Evolutionary conservation across 208 protist genomes (phyloP), one percentile per base, ranked within the genome.

Genomic region (Wallacemonas collosoma): DNA sequence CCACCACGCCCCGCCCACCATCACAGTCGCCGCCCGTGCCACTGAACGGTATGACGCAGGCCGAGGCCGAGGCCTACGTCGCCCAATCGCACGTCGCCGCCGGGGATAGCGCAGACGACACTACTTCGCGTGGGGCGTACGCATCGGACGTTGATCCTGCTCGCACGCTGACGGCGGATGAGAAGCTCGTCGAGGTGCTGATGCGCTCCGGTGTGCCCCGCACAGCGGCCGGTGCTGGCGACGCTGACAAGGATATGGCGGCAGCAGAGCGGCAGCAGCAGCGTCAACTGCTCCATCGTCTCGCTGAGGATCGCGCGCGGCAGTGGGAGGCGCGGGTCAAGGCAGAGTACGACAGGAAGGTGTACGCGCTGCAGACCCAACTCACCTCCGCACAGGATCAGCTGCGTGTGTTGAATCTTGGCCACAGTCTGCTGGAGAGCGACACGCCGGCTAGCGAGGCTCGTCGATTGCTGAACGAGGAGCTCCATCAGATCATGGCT

Each of bases 131-230:
- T 45, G 70, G 14, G 58, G 56, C 50, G 15, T 93, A 93, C 57
- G 72, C 72, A 41, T 90, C 85, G 0, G 77, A 86, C 35, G 60
- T 80, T 3, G 76, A 86, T 14, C 73, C 81, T 2, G 48, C 60
- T 1, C 60, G 57, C 8, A 53, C 75, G 1, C 60, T 94, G 4
- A 76, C 82, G 2, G 80, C 88, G 39, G 88, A 95, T 55, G 80
- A 88, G 48, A 92, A 92, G 51, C 80, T 91, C 39, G 39, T 85
- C 3, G 90, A 94, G 72, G 60, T 95, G 57, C 69, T 90, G 11
- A 77, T 84, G 80, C 76, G 8, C 14, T 17, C 57, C 7, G 57
- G 57, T 86, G 14, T 68, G 75, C 39, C 72, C 72, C 26, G 26
- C 26, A 26, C 26, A 26, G 26, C 26, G 26, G 26, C 26, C 68